A percentile compares a stretch with the other conserved stretches of the same genome.
These are phyloP conservation scores for Petunia hybrid DNA, from an alignment of 305 asterid genomes.

Conservation along the genomic window DNA sequence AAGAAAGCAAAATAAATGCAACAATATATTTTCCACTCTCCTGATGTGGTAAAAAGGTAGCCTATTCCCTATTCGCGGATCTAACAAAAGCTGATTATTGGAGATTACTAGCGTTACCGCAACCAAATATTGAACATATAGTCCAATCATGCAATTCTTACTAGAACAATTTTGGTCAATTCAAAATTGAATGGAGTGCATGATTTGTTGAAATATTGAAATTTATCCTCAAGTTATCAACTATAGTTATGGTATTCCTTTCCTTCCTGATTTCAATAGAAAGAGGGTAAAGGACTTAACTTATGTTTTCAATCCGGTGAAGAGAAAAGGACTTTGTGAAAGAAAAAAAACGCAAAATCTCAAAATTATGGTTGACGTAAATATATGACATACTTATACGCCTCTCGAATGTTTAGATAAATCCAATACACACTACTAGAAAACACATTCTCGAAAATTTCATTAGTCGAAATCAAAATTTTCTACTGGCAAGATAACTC, in stretches of 20 bases:
- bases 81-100: not conserved
- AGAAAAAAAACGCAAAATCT: no score
- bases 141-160: constrained; percentile 13
- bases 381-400: no score
- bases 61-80: not conserved
- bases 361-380: no score
- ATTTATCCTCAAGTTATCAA: not conserved
- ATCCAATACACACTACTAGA: no score
- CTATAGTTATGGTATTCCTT: not conserved
- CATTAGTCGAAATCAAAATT: no score
- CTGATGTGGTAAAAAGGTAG: not conserved
- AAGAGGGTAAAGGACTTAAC: not conserved
- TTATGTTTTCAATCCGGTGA: not conserved
- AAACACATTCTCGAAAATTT: no score
- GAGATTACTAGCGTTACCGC: not conserved
- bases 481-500: not conserved
- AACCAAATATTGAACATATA: not conserved
- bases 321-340: not conserved
- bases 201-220: not conserved
- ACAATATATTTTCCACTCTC: not conserved
- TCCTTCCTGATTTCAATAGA: not conserved
- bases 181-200: not conserved
- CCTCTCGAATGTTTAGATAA: no score
- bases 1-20: not conserved
- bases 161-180: constrained; percentile 9